phyloP scores from a whole-genome alignment of 352 stramenopile genomes.

The Phytopythium cucurbitacearum region DNA sequence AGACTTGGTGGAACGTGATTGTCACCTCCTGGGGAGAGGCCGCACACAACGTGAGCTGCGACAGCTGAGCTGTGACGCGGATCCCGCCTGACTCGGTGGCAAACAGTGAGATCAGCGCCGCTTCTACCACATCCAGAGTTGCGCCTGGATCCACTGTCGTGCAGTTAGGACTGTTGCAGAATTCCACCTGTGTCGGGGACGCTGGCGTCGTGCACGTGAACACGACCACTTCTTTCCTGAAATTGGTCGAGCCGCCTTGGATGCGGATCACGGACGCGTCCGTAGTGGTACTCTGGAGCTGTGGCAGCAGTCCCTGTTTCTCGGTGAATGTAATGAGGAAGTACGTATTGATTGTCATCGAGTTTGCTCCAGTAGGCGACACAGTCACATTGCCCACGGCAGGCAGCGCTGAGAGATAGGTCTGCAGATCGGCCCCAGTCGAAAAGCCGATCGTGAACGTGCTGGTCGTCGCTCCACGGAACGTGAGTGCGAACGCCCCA shows the following conservation, averaged over 20 bases:
- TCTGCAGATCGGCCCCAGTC: conserved; percentile 23
- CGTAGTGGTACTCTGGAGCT: conserved; percentile 13
- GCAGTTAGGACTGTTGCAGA: conserved; percentile 13
- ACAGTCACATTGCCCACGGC: conserved; percentile 45
- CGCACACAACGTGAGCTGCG: conserved; percentile 39
- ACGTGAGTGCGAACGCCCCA: too few relatives aligned
- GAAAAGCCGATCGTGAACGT: conserved; percentile 42
- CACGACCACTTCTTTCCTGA: conserved; percentile 60
- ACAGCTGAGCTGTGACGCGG: conserved; percentile 24
- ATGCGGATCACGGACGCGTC: conserved; percentile 24
- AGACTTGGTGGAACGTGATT: conserved; percentile 64
- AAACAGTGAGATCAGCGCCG: conserved; percentile 43
- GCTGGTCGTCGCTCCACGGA: conserved; percentile 1
- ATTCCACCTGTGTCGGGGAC: conserved; percentile 21
- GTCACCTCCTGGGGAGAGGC: conserved; percentile 24
- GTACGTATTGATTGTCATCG: conserved; percentile 11
- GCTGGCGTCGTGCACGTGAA: conserved; percentile 40
- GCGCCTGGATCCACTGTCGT: conserved; percentile 17
- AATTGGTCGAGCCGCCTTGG: conserved; percentile 41
- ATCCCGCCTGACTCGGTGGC: conserved; percentile 54
- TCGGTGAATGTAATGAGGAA: conserved; percentile 60
- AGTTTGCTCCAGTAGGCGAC: conserved; percentile 13
- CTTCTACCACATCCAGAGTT: conserved; percentile 25
- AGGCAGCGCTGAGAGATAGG: conserved; percentile 29
- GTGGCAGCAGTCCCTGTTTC: conserved; percentile 41